Evolutionary conservation across 257 asterid species (phyloP), one percentile per base, ranked within the genome.

Genomic region (Nicotiana knightiana): DNA sequence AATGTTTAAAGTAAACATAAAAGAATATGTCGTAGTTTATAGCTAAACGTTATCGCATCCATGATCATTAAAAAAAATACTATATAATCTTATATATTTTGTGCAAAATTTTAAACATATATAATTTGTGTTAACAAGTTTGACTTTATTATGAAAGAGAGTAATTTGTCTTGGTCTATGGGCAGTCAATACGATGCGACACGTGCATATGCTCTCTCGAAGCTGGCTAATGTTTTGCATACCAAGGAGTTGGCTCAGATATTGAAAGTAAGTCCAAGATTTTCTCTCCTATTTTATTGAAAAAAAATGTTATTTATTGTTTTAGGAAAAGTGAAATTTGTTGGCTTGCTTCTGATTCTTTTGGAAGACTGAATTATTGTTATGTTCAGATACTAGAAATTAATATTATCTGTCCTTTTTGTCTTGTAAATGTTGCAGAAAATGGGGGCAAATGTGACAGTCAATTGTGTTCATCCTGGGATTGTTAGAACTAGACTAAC

Each of bases 201-300:
- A 90, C 97, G 98, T 92, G 99, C 98, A 16, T 96, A 96, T 86
- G 97, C 99, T 81, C 93, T 96, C 86, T 96, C 99, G 83, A 96
- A 96, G 93, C 93, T 96, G 71, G 99, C 99, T 16, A 96, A 93
- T 91, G 97, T 96, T 89, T 87, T 96, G 92, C 99, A 96, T 86
- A 94, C 99, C 92, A 93, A 93, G 89, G 97, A 92, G 84, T 97
- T 96, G 82, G 94, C 97, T 85, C 90, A 54, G 61, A 93, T 94
- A 66, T 92, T 96, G 67, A 63, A 83, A 88, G 99, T 88, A 83
- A 90, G 84, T 79, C 57, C 55, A 11, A 53, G 18, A 21, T 77
- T 68, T 70, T 67, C 35, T 73, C 33, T 28, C 46, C 28, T 18
- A 2, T 12, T 24, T 57, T 57, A 24, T 4, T 32, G 7, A 8